Evolutionary conservation across 352 stramenopile genomes (phyloP).

Genomic region (Globisporangium rhizosaccharum): DNA sequence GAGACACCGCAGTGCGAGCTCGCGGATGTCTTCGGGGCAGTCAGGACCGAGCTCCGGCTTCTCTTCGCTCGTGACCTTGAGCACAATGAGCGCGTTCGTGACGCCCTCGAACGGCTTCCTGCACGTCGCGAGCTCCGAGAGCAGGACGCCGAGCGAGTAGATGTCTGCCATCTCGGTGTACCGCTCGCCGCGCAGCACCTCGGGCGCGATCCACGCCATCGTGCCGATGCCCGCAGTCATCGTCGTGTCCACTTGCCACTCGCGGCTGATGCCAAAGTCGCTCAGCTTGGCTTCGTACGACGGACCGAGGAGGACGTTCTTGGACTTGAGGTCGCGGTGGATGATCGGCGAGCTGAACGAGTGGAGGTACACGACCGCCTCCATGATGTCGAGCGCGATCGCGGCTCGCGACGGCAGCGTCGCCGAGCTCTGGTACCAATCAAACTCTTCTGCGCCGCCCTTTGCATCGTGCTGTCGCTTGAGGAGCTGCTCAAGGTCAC

Average conservation of each 20-base stretch:
- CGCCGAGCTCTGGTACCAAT: conserved; percentile 58
- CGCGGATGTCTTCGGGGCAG: conserved; percentile 62
- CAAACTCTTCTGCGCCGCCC: conserved; percentile 46
- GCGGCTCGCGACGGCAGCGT: conserved; percentile 42
- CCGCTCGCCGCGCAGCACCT: conserved; percentile 72
- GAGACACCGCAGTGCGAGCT: conserved; percentile 52
- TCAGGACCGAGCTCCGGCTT: conserved; percentile 49
- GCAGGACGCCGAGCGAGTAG: conserved; percentile 81
- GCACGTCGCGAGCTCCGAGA: conserved; percentile 69
- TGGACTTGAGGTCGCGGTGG: conserved; percentile 73
- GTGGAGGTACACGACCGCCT: conserved; percentile 79
- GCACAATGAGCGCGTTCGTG: conserved; percentile 62
- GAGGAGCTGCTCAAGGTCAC: conserved; percentile 67
- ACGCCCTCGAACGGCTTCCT: conserved; percentile 61
- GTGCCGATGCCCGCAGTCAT: conserved; percentile 83
- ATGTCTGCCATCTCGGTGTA: conserved; percentile 86
- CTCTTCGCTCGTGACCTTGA: conserved; percentile 72
- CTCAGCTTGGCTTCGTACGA: conserved; percentile 72
- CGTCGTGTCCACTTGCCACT: conserved; percentile 69
- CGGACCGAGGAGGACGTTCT: conserved; percentile 65
- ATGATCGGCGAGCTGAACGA: conserved; percentile 80
- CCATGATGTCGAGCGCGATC: conserved; percentile 68
- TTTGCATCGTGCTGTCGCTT: conserved; percentile 45
- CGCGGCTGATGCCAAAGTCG: conserved; percentile 78
- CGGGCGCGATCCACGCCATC: conserved; percentile 80